Evolutionary conservation across 345 rosid genomes (phyloP).

Genomic region (Streptanthus diversifolius): DNA sequence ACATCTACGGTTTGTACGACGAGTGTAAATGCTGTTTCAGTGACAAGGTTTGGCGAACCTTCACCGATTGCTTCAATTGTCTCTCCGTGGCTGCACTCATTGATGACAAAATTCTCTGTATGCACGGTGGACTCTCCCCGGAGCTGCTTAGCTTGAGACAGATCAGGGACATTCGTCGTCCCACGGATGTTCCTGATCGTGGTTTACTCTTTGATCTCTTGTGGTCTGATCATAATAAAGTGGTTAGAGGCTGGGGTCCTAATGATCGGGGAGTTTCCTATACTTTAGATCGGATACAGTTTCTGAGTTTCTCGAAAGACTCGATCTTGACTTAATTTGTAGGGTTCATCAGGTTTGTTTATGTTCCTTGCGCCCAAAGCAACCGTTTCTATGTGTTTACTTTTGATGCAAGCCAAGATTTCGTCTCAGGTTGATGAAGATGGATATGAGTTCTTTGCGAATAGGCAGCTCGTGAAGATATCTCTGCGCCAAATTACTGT

Average conservation of each 20-base stretch:
- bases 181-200: slow-evolving; percentile 71
- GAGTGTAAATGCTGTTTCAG: slow-evolving; percentile 81
- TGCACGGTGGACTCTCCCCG: slow-evolving; percentile 94
- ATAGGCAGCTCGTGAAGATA: slow-evolving; percentile 69
- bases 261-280: slow-evolving; percentile 88
- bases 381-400: background rate
- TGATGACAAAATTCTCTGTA: slow-evolving; percentile 78
- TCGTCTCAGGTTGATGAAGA: slow-evolving; percentile 77
- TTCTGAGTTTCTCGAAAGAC: slow-evolving; percentile 54
- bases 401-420: slow-evolving; percentile 4
- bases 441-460: slow-evolving; percentile 81
- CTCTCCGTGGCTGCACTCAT: slow-evolving; percentile 81
- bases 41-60: slow-evolving; percentile 69
- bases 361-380: slow-evolving; percentile 1
- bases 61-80: slow-evolving; percentile 85
- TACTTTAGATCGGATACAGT: slow-evolving; percentile 66
- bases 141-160: slow-evolving; percentile 60
- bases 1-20: slow-evolving; percentile 81
- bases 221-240: slow-evolving; percentile 86
- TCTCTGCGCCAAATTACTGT: slow-evolving; percentile 84
- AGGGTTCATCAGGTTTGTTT: slow-evolving; percentile 79
- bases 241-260: slow-evolving; percentile 61
- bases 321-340: slow-evolving; percentile 73
- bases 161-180: slow-evolving; percentile 65
- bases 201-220: slow-evolving; percentile 91